phyloP scores from a whole-genome alignment of 2,329 filamentous ascomycete genomes.

The Nemania sp. region DNA sequence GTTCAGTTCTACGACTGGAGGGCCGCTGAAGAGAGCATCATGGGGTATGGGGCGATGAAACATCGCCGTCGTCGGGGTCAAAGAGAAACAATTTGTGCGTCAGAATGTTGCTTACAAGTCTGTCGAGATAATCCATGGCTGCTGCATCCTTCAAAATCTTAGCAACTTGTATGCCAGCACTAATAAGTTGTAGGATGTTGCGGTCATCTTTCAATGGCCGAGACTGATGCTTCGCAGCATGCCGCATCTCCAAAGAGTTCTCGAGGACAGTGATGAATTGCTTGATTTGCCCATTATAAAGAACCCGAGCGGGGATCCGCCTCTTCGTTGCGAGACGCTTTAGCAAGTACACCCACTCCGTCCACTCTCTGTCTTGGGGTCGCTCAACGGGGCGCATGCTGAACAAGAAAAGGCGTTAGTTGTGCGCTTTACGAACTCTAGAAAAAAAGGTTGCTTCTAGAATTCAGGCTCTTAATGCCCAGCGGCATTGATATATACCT shows the following conservation, averaged over 20 bases:
- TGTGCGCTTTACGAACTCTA: not conserved
- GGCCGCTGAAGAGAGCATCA: not conserved
- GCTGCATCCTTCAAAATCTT: constrained; percentile 84
- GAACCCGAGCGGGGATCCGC: constrained; percentile 78
- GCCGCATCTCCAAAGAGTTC: constrained; percentile 86
- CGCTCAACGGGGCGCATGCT: constrained; percentile 64
- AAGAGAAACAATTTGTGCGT: not conserved
- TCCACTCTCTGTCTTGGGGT: constrained; percentile 67
- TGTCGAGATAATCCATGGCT: constrained; percentile 82
- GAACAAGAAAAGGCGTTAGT: constrained; percentile 12
- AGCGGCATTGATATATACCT: not conserved
- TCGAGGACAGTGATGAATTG: constrained; percentile 87
- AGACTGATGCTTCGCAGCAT: constrained; percentile 81
- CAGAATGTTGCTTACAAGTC: constrained; percentile 48
- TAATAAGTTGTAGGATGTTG: constrained; percentile 86
- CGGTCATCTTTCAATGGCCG: constrained; percentile 85
- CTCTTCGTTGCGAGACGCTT: constrained; percentile 86
- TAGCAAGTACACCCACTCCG: constrained; percentile 87
- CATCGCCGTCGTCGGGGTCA: not conserved
- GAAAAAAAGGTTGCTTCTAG: not conserved
- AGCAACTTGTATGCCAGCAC: constrained; percentile 83
- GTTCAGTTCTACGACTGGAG: not conserved
- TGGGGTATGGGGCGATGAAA: not conserved
- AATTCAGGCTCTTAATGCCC: not conserved
- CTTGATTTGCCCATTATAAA: constrained; percentile 91